These are phyloP conservation scores for Paraconiothyrium sp. DNA, from an alignment of 2,329 filamentous ascomycete genomes.

Conservation along the genomic window DNA sequence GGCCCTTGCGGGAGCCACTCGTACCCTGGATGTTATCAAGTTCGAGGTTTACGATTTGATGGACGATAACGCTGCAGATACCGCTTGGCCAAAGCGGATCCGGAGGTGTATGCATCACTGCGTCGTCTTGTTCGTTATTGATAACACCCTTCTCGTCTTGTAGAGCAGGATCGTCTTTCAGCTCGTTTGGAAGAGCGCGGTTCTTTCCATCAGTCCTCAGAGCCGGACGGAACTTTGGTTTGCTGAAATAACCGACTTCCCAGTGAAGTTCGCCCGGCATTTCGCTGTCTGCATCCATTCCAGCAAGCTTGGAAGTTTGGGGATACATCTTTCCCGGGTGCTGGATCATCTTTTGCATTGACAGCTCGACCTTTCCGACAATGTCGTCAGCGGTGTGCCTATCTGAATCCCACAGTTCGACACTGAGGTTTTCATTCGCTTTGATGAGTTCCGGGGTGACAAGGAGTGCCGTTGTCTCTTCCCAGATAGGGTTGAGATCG, in stretches of 20 bases:
- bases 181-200: slow-evolving; percentile 74
- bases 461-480: slow-evolving; percentile 84
- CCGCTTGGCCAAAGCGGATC: slow-evolving; percentile 97
- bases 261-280: slow-evolving; percentile 96
- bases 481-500: slow-evolving; percentile 90
- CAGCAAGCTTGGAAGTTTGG: slow-evolving; percentile 82
- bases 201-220: slow-evolving; percentile 89
- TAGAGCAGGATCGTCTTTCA: slow-evolving; percentile 78
- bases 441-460: slow-evolving; percentile 92
- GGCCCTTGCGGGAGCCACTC: slow-evolving; percentile 79
- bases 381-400: slow-evolving; percentile 92
- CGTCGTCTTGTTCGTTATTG: slow-evolving; percentile 79
- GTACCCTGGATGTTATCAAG: slow-evolving; percentile 91
- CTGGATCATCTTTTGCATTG: slow-evolving; percentile 93
- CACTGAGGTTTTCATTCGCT: slow-evolving; percentile 88
- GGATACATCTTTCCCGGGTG: slow-evolving; percentile 93
- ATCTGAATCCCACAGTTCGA: slow-evolving; percentile 97
- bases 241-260: slow-evolving; percentile 96
- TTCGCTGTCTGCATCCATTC: slow-evolving; percentile 81
- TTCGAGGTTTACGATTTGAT: slow-evolving; percentile 95
- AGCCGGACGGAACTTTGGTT: slow-evolving; percentile 85
- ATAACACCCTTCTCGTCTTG: slow-evolving; percentile 88
- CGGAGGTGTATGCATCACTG: slow-evolving; percentile 87
- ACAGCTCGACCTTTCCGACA: slow-evolving; percentile 92
- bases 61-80: slow-evolving; percentile 83